phyloP scores from a whole-genome alignment of 2,329 filamentous ascomycete genomes.

The Sporothrix inflata region DNA sequence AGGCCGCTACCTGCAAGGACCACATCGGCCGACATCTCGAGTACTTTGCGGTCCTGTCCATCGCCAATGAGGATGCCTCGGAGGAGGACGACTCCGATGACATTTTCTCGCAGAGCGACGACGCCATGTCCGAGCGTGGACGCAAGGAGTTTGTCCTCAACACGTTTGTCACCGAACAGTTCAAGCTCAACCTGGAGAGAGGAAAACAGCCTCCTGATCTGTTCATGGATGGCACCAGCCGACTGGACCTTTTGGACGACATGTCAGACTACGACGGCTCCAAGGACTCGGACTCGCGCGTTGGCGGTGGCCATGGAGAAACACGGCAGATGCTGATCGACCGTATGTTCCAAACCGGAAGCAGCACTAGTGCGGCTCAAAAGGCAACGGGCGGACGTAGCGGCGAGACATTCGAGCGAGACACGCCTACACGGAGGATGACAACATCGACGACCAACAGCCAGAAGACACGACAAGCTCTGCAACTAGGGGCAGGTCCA shows the following conservation, averaged over 20 bases:
- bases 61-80: constrained; percentile 25
- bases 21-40: constrained; percentile 32
- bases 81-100: constrained; percentile 32
- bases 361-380: neutral
- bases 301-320: constrained; percentile 14
- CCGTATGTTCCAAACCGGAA: constrained; percentile 29
- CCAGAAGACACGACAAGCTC: constrained; percentile 15
- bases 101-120: constrained; percentile 30
- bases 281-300: neutral
- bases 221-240: constrained; percentile 26
- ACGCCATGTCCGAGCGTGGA: constrained; percentile 32
- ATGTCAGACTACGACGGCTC: constrained; percentile 29
- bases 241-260: constrained; percentile 31
- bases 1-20: constrained; percentile 28
- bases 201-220: constrained; percentile 29
- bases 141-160: constrained; percentile 32
- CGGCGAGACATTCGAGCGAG: neutral
- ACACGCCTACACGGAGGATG: neutral
- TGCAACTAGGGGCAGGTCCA: neutral
- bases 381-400: neutral
- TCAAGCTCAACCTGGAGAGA: constrained; percentile 32
- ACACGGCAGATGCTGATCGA: constrained; percentile 32
- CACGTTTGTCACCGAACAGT: constrained; percentile 33
- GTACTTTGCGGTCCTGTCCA: constrained; percentile 32
- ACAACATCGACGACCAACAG: constrained; percentile 20